These are phyloP conservation scores for Mycena kentingensis DNA, from an alignment of 768 basidiomycete genomes.

Conservation along the genomic window DNA sequence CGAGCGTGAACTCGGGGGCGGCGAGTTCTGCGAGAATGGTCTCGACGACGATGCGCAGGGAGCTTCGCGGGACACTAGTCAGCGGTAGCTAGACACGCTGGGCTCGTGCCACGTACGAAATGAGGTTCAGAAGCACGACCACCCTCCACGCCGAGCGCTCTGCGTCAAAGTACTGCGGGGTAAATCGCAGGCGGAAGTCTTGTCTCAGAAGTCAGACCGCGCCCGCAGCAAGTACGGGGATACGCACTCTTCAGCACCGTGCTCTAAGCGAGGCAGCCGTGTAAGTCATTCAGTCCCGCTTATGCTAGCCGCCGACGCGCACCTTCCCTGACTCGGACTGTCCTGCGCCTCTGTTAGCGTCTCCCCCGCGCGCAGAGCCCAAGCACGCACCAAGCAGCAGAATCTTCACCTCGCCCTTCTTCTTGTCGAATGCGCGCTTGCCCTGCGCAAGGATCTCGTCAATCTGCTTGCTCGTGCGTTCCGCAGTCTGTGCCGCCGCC, in stretches of 20 bases:
- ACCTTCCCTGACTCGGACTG: slow-evolving; percentile 65
- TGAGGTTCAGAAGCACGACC: slow-evolving; percentile 70
- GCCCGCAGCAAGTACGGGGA: background rate
- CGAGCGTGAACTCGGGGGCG: slow-evolving; percentile 24
- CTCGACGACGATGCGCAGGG: slow-evolving; percentile 59
- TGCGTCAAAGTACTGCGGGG: slow-evolving; percentile 58
- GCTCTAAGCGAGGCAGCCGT: slow-evolving; percentile 36
- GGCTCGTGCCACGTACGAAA: too few species aligned
- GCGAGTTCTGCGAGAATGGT: slow-evolving; percentile 28
- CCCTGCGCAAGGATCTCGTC: slow-evolving; percentile 48
- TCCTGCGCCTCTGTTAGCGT: slow-evolving; percentile 34
- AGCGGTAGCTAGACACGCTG: too few species aligned
- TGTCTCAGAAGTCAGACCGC: background rate
- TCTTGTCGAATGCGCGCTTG: slow-evolving; percentile 49
- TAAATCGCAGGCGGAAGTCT: slow-evolving; percentile 73
- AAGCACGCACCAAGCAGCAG: slow-evolving; percentile 50
- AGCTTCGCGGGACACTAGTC: slow-evolving; percentile 41
- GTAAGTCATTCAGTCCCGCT: background rate
- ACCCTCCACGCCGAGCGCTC: slow-evolving; percentile 63
- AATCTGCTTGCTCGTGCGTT: slow-evolving; percentile 47
- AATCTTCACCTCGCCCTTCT: slow-evolving; percentile 55
- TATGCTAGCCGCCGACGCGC: slow-evolving; percentile 5
- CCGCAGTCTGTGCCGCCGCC: slow-evolving; percentile 42
- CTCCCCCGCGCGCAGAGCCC: background rate
- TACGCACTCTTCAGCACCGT: slow-evolving; percentile 49